Base-by-base conservation (phyloP, 805 yeast species). In the Metschnikowia baotianmanensis region DNA sequence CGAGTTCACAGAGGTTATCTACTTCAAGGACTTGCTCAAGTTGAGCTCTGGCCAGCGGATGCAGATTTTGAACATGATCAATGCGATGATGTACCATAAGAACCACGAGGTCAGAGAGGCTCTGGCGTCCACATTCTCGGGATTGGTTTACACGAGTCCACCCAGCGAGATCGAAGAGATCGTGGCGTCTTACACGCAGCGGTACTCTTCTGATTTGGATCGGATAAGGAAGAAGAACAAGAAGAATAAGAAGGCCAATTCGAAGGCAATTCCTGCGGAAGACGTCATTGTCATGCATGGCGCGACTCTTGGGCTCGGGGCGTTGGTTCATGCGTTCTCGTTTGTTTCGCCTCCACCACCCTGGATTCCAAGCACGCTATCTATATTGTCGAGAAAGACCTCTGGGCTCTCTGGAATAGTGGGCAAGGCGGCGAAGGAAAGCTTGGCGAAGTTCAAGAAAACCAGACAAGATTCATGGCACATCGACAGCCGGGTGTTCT, bases 401-500 rank as follows among this genome's bases (percentile, higher is more conserved):
- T 73, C 83, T 3, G 78, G 84, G 12, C 76, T 85, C 16, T 82
- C 82, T 13, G 97, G 97, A 6, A 59, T 81, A 38, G 78, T 85
- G 21, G 96, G 96, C 1, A 77, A 82, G 40, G 77, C 95, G 1
- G 95, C 96, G 6, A 91, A 91, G 61, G 82, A 80, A 23, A 75
- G 78, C 2, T 71, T 91, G 36, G 82, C 95, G 48, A 82, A 80
- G 47, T 93, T 93, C 67, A 91, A 90, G 60, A 89, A 89, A 67
- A 80, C 87, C 5, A 77, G 98, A 50, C 95, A 90, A 43, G 99
- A 91, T 55, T 88, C 97, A 0, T 91, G 99, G 99, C 95, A 86
- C 55, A 77, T 88, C 44, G 99, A 91, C 58, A 76, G 84, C 45
- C 72, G 72, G 50, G 78, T 76, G 11, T 93, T 91, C 59, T 78